Percentiles rank a stretch among this genome's conserved stretches.
Evolutionary conservation across 129 eudicot species (phyloP).

Genomic region (Lactuca sativa): DNA sequence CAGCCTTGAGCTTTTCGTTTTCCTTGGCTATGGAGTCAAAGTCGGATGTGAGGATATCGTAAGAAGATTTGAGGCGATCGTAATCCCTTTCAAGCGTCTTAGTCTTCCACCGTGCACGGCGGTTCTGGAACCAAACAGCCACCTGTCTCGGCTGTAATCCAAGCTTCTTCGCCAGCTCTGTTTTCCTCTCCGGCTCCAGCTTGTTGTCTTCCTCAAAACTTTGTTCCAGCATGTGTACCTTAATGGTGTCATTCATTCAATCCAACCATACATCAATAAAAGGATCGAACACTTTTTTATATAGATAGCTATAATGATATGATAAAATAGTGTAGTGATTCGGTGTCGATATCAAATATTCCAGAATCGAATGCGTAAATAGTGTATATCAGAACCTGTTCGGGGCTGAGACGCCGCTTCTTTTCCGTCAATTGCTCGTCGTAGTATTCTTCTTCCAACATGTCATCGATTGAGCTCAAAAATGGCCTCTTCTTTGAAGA

Average conservation of each 20-base stretch:
- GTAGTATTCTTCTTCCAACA: conserved; percentile 79
- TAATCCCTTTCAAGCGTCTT: conserved; percentile 86
- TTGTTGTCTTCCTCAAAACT: conserved; percentile 90
- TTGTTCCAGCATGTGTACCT: conserved; percentile 85
- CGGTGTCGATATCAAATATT: conserved; percentile 28
- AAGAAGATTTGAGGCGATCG: conserved; percentile 70
- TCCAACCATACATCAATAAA: conserved; percentile 11
- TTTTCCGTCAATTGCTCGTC: conserved; percentile 86
- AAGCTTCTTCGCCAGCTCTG: conserved; percentile 78
- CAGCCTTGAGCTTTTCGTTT: conserved; percentile 73
- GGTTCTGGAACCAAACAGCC: conserved; percentile 98
- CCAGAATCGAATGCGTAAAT: conserved; percentile 36
- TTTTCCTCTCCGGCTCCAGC: conserved; percentile 93
- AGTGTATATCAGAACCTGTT: conserved; percentile 55
- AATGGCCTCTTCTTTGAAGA: conserved; percentile 68
- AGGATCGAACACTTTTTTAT: conserved; percentile 23
- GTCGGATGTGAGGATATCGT: conserved; percentile 56
- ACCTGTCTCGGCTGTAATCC: conserved; percentile 96
- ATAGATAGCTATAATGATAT: conserved; percentile 6
- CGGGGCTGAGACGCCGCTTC: conserved; percentile 84
- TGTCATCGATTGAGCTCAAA: conserved; percentile 70
- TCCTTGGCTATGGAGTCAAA: conserved; percentile 69
- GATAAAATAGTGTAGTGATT: conserved; percentile 11
- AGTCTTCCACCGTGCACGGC: conserved; percentile 95
- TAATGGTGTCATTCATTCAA: neutral